Conservation (phyloP, 345 rosid species). For the Eucalyptus pauciflora region DNA sequence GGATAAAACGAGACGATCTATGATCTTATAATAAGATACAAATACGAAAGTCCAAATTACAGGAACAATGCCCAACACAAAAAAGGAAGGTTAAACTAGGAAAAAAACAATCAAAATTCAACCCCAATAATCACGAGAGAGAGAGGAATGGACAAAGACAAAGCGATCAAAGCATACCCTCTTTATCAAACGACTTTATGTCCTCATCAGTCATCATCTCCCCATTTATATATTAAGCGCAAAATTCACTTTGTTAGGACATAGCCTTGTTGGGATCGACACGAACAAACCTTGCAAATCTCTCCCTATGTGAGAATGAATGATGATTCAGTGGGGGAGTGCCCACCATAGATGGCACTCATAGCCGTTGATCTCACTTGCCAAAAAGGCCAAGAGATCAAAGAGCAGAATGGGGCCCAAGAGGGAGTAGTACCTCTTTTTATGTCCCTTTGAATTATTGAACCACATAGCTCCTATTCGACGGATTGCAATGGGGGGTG, state of each 20-base stretch:
- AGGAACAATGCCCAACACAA: neutral
- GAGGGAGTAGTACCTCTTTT: neutral
- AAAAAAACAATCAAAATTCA: neutral
- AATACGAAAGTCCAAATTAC: neutral
- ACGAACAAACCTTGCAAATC: neutral
- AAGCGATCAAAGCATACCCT: neutral
- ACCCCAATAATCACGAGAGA: neutral
- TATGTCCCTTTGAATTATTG: neutral
- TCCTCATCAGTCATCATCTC: neutral
- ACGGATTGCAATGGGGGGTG: neutral
- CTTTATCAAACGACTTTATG: neutral
- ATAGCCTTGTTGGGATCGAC: neutral
- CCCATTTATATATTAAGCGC: neutral
- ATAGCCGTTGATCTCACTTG: neutral
- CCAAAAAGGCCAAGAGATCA: neutral
- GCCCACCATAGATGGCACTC: neutral
- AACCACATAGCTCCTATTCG: neutral
- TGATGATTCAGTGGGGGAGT: neutral
- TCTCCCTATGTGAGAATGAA: neutral
- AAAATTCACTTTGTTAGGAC: neutral
- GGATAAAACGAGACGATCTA: neutral
- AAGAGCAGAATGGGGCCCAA: neutral
- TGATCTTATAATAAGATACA: neutral
- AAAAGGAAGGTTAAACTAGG: neutral
- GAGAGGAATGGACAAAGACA: neutral